These are phyloP conservation scores for Aspergillus ostianus DNA, from an alignment of 495 filamentous ascomycete species.

Conservation along the genomic window DNA sequence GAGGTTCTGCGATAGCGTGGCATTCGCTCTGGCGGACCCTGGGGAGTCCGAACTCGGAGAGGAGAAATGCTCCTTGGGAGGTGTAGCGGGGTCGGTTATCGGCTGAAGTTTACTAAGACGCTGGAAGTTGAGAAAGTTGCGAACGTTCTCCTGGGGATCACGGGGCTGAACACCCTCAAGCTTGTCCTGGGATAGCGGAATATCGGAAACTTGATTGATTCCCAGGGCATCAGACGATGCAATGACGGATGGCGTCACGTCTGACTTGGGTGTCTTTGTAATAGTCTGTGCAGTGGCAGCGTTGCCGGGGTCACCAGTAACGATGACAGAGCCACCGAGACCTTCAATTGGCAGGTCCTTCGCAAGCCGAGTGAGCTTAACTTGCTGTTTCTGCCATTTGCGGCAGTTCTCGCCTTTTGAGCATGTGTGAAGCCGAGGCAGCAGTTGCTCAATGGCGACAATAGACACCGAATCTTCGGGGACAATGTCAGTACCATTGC, in stretches of 20 bases:
- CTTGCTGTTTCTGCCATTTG: conserved; percentile 71
- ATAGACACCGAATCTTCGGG: conserved; percentile 85
- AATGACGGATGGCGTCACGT: conserved; percentile 65
- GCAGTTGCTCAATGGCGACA: conserved; percentile 83
- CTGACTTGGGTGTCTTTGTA: conserved; percentile 31
- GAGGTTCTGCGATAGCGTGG: conserved; percentile 36
- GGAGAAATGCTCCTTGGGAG: conserved; percentile 50
- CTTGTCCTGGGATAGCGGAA: conserved; percentile 67
- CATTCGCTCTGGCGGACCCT: conserved; percentile 33
- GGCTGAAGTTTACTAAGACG: conserved; percentile 47
- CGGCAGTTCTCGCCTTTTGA: conserved; percentile 86
- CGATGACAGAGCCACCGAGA: conserved; percentile 30
- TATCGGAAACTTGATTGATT: conserved; percentile 49
- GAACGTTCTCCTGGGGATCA: conserved; percentile 89
- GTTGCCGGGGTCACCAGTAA: conserved; percentile 72
- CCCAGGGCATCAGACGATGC: conserved; percentile 90
- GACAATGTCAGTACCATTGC: conserved; percentile 49
- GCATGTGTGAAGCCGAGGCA: conserved; percentile 82
- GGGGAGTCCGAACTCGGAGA: conserved; percentile 37
- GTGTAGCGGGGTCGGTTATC: conserved; percentile 39
- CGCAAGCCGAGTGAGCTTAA: conserved; percentile 31
- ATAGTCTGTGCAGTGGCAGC: conserved; percentile 54
- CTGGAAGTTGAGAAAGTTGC: conserved; percentile 82
- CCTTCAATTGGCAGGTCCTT: conserved; percentile 19
- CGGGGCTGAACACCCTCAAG: conserved; percentile 64